Conservation (phyloP, 2,329 filamentous ascomycete species). For the Fusarium goolgardi region DNA sequence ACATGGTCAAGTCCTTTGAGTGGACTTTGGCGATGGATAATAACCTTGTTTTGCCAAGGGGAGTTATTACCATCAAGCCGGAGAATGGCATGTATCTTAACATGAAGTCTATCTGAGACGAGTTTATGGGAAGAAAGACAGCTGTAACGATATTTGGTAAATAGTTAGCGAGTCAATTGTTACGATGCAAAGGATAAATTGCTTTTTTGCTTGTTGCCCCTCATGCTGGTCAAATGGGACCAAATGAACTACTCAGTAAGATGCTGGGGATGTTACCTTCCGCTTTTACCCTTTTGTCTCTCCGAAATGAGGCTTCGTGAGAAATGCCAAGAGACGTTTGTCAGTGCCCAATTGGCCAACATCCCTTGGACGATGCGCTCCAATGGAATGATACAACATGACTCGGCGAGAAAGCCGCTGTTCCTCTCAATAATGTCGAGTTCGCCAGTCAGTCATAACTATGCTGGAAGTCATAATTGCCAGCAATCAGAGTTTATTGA, state of each 20-base stretch:
- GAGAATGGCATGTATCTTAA: slow-evolving; percentile 72
- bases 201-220: background rate
- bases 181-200: background rate
- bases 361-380: background rate
- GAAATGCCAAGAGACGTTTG: background rate
- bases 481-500: background rate
- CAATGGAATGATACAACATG: background rate
- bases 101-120: slow-evolving; percentile 9
- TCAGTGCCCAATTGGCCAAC: background rate
- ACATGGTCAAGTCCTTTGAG: slow-evolving; percentile 72
- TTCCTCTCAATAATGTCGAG: background rate
- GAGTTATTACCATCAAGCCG: slow-evolving; percentile 74
- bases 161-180: background rate
- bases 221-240: background rate
- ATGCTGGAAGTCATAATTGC: background rate
- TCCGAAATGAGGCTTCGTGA: background rate
- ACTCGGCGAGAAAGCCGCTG: background rate
- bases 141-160: background rate
- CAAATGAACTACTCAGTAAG: background rate
- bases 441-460: background rate
- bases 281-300: background rate
- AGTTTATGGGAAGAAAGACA: background rate
- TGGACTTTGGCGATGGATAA: slow-evolving; percentile 68
- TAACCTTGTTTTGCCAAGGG: slow-evolving; percentile 67
- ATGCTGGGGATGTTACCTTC: background rate